phyloP scores from a whole-genome alignment of 1,284 basidiomycete genomes.

The Fomitiporia mediterranea region DNA sequence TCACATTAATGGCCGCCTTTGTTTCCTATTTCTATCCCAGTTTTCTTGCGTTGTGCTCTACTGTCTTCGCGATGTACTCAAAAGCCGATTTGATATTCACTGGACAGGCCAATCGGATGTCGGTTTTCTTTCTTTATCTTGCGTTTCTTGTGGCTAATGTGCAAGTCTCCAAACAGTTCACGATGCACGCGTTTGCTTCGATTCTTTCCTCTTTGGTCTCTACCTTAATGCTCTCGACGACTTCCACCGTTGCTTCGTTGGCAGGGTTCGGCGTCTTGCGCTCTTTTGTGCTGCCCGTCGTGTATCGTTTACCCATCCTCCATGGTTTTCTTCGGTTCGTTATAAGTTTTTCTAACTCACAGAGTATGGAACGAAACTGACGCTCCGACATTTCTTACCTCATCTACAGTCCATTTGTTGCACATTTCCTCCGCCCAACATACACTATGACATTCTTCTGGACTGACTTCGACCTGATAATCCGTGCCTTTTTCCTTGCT shows the following conservation, averaged over 20 bases:
- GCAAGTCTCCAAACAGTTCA: slow-evolving; percentile 22
- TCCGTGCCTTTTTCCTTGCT: slow-evolving; percentile 45
- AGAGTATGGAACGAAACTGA: not conserved
- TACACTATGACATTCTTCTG: slow-evolving; percentile 50
- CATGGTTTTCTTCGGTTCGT: slow-evolving; percentile 36
- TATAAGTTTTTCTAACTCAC: not conserved
- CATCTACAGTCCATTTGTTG: slow-evolving; percentile 44
- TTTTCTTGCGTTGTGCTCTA: slow-evolving; percentile 41
- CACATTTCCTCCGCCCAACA: slow-evolving; percentile 55
- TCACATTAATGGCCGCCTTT: slow-evolving; percentile 59
- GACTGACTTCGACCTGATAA: slow-evolving; percentile 40
- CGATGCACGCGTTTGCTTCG: slow-evolving; percentile 24
- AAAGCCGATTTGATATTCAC: slow-evolving; percentile 52
- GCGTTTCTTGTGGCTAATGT: slow-evolving; percentile 14
- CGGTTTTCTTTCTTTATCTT: slow-evolving; percentile 2
- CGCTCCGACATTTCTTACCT: not conserved
- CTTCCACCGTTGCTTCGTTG: slow-evolving; percentile 37
- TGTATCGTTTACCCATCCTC: slow-evolving; percentile 51
- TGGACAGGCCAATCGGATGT: slow-evolving; percentile 32
- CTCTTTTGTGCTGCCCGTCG: slow-evolving; percentile 41
- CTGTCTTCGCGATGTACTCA: slow-evolving; percentile 48
- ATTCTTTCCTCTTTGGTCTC: slow-evolving; percentile 37
- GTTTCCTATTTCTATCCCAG: slow-evolving; percentile 56
- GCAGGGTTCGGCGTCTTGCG: slow-evolving; percentile 43
- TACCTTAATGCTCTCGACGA: slow-evolving; percentile 35